Evolutionary conservation across 1,284 basidiomycete species (phyloP), one percentile per base, ranked within the genome.

Genomic region (Waitea zeae): DNA sequence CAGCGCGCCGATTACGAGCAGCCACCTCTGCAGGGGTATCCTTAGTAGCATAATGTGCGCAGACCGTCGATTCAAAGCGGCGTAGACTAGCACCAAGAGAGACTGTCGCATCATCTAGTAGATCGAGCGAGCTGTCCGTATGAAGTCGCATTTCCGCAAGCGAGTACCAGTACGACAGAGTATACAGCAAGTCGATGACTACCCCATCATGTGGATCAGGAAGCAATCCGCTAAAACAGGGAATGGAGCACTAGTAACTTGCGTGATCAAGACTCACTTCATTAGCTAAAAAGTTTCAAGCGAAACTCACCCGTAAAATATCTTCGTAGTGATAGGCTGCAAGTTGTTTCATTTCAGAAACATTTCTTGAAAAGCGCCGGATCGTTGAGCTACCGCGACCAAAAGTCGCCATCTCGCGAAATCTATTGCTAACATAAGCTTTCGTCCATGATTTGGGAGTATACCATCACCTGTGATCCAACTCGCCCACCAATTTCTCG

Each of bases 221-320:
- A 12, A 59, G 44, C 1, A 61, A 42, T 1, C 50, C 53, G 12
- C 58, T 48, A 27, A 60, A 45, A 6, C 38, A 44, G 0, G 54
- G 53, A 9, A 58, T 48, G 2, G 46, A 35, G 36, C 57, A 59
- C 51, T 58, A 41, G 17, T 30, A 40, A 31, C 32, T n/a, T 32
- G 18, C 19, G 30, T 35, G 11, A 28, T 30, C 19, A 30, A 36
- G 3, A 31, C 29, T 2, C 38, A 33, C 7, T 19, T 31, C 36
- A 29, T 20, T n/a, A 42, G 33, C 30, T 32, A 7, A 39, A 28
- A n/a, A 38, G 24, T 33, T 24, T n/a, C n/a, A n/a, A n/a, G n/a
- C n/a, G 30, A 31, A 19, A 44, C 39, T 18, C 36, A 51, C 49
- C 41, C 50, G 41, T 26, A 52, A 33, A 2, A 49, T 36, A 20